Evolutionary conservation across 805 yeast species (phyloP).

Genomic region (Starmerella apis): DNA sequence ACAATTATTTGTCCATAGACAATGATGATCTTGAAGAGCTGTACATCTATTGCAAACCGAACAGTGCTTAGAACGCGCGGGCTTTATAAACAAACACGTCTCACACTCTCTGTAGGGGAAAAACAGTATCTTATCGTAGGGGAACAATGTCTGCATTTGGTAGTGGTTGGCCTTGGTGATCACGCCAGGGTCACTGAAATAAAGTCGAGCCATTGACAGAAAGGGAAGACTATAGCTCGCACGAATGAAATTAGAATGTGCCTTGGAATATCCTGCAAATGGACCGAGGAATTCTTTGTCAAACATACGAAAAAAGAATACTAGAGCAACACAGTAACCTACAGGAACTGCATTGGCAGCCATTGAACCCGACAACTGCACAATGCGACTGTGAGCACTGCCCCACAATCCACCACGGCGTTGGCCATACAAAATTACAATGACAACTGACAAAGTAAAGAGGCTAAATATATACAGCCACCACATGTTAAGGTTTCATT

Average conservation of each 20-base stretch:
- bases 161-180: slow-evolving; percentile 23
- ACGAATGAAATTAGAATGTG: slow-evolving; percentile 19
- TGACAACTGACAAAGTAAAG: slow-evolving; percentile 4
- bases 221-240: slow-evolving; percentile 22
- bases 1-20: slow-evolving; percentile 54
- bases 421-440: slow-evolving; percentile 7
- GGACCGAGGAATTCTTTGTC: slow-evolving; percentile 10
- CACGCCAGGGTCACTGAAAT: slow-evolving; percentile 35
- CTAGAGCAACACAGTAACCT: slow-evolving; percentile 18
- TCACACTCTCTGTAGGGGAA: slow-evolving; percentile 38
- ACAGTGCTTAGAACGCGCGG: slow-evolving; percentile 57
- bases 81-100: slow-evolving; percentile 42
- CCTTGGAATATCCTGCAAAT: slow-evolving; percentile 6
- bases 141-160: slow-evolving; percentile 26
- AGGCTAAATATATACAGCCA: neutral
- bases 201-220: slow-evolving; percentile 25
- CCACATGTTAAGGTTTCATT: neutral
- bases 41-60: slow-evolving; percentile 42
- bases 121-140: slow-evolving; percentile 46
- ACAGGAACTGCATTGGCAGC: slow-evolving; percentile 23
- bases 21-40: slow-evolving; percentile 48
- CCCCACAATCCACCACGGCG: slow-evolving; percentile 2
- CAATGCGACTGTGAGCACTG: neutral
- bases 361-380: slow-evolving; percentile 14
- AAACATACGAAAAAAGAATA: slow-evolving; percentile 20